Conservation (phyloP, 345 rosid genomes). For the Bruguiera parviflora region DNA sequence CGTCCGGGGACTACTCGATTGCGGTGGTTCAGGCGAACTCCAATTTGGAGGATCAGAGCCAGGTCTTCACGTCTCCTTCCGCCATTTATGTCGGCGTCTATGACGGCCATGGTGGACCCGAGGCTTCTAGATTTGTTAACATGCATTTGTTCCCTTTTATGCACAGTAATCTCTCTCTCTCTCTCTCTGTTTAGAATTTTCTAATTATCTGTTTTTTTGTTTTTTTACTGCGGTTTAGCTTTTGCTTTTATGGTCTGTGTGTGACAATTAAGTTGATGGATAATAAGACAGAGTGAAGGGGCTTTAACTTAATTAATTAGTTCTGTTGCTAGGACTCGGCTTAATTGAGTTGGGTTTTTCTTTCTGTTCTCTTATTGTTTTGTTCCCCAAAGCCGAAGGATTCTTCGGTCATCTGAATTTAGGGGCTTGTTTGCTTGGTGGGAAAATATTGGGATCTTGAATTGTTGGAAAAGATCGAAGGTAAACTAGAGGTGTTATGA, state of each 20-base stretch:
- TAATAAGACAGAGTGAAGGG: neutral
- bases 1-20: conserved; percentile 87
- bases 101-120: conserved; percentile 98
- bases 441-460: too few species aligned
- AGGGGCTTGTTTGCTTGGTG: too few species aligned
- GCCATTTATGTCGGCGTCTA: conserved; percentile 85
- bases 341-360: neutral
- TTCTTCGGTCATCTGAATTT: too few species aligned
- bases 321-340: neutral
- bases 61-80: conserved; percentile 69
- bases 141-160: conserved; percentile 72
- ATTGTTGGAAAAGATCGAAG: too few species aligned
- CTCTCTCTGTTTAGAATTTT: neutral
- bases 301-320: neutral
- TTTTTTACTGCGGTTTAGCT: neutral
- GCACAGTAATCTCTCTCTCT: conserved; percentile 47
- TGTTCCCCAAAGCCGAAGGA: too few species aligned
- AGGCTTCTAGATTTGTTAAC: conserved; percentile 89
- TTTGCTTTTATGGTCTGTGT: neutral
- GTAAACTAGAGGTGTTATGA: too few species aligned
- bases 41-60: conserved; percentile 81
- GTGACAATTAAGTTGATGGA: neutral
- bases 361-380: too few species aligned
- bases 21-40: conserved; percentile 94
- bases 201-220: neutral